phyloP scores from a whole-genome alignment of 768 basidiomycete species.

The Tricholoma saponaceum region DNA sequence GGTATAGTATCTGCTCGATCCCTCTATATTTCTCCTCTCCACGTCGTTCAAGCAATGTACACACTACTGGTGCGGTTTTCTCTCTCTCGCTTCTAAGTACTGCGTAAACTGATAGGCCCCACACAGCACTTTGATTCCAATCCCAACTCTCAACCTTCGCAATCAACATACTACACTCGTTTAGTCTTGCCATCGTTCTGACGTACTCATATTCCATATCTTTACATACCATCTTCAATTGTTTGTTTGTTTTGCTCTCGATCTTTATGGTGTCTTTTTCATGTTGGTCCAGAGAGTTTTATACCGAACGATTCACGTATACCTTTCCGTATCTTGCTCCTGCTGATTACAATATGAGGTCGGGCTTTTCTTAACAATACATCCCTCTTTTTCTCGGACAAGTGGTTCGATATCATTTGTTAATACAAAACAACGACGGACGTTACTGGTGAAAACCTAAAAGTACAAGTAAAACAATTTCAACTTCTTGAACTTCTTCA shows the following conservation, averaged over 20 bases:
- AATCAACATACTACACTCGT: slow-evolving; percentile 1
- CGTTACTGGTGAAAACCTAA: too few species aligned
- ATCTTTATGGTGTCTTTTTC: not conserved
- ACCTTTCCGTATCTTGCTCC: not conserved
- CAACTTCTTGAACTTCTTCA: not conserved
- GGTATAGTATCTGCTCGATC: not conserved
- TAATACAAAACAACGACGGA: too few species aligned
- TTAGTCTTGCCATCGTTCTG: not conserved
- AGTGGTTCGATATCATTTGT: not conserved
- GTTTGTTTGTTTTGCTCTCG: not conserved
- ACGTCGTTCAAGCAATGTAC: not conserved
- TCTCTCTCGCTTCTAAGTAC: too few species aligned
- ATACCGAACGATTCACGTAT: not conserved
- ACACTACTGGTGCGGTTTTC: not conserved
- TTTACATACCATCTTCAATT: not conserved
- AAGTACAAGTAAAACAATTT: not conserved
- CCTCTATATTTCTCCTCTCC: not conserved
- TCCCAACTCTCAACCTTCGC: not conserved
- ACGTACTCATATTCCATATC: not conserved
- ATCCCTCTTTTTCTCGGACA: not conserved
- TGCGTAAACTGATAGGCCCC: not conserved
- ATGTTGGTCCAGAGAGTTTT: not conserved
- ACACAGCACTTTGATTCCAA: not conserved
- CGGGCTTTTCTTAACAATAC: too few species aligned
- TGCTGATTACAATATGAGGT: not conserved